Conservation (phyloP, 2,329 filamentous ascomycete species). For the Fusarium chlamydosporum region DNA sequence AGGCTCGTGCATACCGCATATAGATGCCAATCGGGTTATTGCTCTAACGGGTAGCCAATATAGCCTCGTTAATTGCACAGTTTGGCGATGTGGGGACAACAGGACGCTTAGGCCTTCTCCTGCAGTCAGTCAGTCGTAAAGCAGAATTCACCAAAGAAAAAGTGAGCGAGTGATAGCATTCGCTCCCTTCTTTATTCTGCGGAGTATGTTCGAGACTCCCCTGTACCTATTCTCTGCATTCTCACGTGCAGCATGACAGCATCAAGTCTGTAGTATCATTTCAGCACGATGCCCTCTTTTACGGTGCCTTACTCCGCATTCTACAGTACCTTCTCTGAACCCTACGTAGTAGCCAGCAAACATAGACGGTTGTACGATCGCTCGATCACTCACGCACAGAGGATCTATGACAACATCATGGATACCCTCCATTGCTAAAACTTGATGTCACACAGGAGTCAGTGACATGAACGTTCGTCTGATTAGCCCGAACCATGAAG, state of each 20-base stretch:
- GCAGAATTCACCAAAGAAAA: conserved; percentile 20
- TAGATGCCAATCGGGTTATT: conserved; percentile 13
- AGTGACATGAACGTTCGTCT: background rate
- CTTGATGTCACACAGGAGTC: conserved; percentile 23
- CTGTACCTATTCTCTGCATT: background rate
- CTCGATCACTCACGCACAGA: conserved; percentile 11
- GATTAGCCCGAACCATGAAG: conserved; percentile 8
- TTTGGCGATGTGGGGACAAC: conserved; percentile 25
- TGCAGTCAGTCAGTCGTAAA: conserved; percentile 25
- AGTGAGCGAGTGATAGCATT: conserved; percentile 19
- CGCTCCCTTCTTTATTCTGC: conserved; percentile 1
- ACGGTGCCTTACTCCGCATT: background rate
- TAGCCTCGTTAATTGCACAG: conserved; percentile 34
- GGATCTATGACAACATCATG: conserved; percentile 11
- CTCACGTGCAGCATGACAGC: conserved; percentile 30
- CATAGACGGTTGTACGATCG: conserved; percentile 3
- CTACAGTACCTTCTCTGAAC: background rate
- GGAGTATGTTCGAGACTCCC: conserved; percentile 11
- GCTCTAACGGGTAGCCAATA: conserved; percentile 16
- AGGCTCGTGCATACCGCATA: too few relatives aligned
- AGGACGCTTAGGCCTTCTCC: conserved; percentile 33
- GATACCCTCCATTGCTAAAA: conserved; percentile 18
- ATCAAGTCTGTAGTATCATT: background rate
- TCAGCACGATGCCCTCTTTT: background rate
- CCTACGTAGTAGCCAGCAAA: background rate